A percentile compares a stretch with the other conserved stretches of the same genome.
Conservation (phyloP, 306 rosid species). For the Betula pendula region DNA sequence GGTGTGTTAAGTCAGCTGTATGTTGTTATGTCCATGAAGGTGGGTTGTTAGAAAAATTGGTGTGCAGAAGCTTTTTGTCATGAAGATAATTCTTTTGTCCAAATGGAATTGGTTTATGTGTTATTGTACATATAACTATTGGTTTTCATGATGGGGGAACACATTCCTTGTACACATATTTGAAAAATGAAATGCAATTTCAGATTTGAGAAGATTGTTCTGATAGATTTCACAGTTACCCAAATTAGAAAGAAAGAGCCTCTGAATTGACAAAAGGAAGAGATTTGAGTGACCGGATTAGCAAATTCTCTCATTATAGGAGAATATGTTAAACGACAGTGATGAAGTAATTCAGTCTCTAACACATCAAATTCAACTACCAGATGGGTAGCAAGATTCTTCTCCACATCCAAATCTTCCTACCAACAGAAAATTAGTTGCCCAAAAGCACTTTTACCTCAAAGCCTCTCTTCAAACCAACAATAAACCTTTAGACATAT, state of each 20-base stretch:
- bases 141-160: conserved; percentile 29
- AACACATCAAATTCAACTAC: neutral
- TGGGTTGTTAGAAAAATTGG: conserved; percentile 40
- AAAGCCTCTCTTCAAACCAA: neutral
- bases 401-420: neutral
- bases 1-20: no score
- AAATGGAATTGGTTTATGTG: conserved; percentile 32
- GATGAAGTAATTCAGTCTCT: neutral
- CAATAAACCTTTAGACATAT: no score
- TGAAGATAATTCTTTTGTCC: conserved; percentile 57
- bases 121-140: conserved; percentile 40
- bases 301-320: neutral
- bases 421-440: neutral
- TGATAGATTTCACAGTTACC: neutral
- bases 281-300: neutral
- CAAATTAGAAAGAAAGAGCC: neutral
- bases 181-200: conserved; percentile 3
- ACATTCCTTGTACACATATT: conserved; percentile 20
- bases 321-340: neutral
- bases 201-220: neutral
- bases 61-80: conserved; percentile 48
- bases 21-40: no score
- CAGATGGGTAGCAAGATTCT: neutral
- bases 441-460: neutral
- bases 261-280: neutral